A percentile compares a stretch with the other conserved stretches of the same genome.
These are phyloP conservation scores for Phytophthora constricta DNA, from an alignment of 352 stramenopile genomes.

Conservation along the genomic window DNA sequence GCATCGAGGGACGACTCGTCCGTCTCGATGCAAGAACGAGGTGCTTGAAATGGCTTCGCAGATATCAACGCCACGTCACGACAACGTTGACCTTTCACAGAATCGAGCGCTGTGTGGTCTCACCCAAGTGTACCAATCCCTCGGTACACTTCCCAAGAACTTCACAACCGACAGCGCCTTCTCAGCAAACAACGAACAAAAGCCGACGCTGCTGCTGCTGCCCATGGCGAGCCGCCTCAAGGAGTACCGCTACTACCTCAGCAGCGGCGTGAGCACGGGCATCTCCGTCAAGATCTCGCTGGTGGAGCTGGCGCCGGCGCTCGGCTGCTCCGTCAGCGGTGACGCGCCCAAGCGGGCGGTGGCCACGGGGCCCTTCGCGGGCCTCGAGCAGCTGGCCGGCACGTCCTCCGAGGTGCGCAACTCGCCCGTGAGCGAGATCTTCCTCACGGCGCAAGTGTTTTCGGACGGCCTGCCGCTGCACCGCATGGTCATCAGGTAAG, in stretches of 20 bases:
- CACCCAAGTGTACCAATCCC: no score
- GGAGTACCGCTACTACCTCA: conserved; percentile 91
- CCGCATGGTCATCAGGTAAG: conserved; percentile 79
- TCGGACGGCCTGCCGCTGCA: conserved; percentile 84
- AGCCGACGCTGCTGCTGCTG: no score
- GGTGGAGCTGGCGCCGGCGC: conserved; percentile 70
- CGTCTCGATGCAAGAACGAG: neutral
- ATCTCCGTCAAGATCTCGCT: conserved; percentile 86
- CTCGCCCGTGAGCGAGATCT: conserved; percentile 85
- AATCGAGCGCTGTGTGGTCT: no score
- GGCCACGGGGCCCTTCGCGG: conserved; percentile 33
- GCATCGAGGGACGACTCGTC: neutral
- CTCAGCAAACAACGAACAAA: no score
- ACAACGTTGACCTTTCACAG: neutral
- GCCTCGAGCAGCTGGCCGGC: conserved; percentile 64
- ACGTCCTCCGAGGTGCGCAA: conserved; percentile 82
- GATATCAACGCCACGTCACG: conserved; percentile 23
- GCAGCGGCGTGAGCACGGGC: conserved; percentile 79
- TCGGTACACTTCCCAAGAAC: no score
- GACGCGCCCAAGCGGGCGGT: conserved; percentile 27
- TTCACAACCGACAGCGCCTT: no score
- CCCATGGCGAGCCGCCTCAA: conserved; percentile 76
- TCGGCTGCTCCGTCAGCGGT: conserved; percentile 51
- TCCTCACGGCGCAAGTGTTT: conserved; percentile 90
- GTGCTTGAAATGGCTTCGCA: conserved; percentile 26